A percentile compares a stretch with the other conserved stretches of the same genome.
phyloP scores from a whole-genome alignment of 148 eudicot species.

The Talinum fruticosum region DNA sequence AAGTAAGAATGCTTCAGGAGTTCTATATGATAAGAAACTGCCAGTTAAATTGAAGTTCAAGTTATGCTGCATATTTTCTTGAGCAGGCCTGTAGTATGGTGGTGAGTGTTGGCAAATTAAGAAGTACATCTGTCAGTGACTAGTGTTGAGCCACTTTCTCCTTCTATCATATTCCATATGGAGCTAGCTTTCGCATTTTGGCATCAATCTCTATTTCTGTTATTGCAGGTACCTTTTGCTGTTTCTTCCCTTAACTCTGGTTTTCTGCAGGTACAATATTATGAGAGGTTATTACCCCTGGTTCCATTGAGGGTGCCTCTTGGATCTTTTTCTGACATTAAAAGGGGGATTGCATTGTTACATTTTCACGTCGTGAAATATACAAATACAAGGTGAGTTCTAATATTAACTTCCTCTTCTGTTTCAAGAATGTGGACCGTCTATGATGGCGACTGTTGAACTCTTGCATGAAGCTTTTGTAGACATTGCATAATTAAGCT shows the following conservation, averaged over 20 bases:
- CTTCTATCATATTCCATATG: background rate
- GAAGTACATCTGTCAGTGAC: background rate
- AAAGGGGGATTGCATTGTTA: constrained; percentile 86
- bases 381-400: constrained; percentile 61
- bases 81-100: background rate
- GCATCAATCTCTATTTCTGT: constrained; percentile 1
- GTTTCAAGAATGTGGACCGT: background rate
- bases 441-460: background rate
- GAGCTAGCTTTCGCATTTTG: background rate
- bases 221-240: background rate
- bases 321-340: constrained; percentile 70
- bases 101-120: background rate
- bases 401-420: background rate
- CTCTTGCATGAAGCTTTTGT: no score
- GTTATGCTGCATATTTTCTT: background rate
- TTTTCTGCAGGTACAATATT: constrained; percentile 57
- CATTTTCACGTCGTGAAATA: constrained; percentile 80
- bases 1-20: background rate
- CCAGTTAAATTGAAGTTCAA: background rate
- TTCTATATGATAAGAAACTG: background rate
- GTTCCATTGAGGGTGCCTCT: constrained; percentile 68
- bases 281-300: constrained; percentile 90
- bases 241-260: constrained; percentile 3
- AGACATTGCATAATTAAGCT: no score
- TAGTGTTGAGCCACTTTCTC: background rate